Conservation (phyloP, 1,139 yeast species). For the Meyerozyma sp. region DNA sequence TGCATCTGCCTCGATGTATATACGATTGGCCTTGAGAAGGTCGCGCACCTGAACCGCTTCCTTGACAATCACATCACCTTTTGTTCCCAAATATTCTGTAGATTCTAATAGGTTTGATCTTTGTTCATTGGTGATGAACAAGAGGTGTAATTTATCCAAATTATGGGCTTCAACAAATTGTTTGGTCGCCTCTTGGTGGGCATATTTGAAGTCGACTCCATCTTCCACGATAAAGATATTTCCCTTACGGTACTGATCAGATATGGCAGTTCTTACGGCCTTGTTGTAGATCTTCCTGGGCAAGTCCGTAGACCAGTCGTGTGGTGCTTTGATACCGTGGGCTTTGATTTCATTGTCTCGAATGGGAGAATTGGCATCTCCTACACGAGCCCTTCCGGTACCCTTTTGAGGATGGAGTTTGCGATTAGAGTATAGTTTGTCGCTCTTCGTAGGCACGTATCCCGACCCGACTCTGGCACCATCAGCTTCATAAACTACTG, state of each 20-base stretch:
- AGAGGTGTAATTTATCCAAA: constrained; percentile 49
- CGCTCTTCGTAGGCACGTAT: constrained; percentile 79
- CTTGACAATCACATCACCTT: constrained; percentile 63
- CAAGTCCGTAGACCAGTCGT: constrained; percentile 80
- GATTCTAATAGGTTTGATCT: constrained; percentile 52
- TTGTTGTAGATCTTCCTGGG: constrained; percentile 68
- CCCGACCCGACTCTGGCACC: constrained; percentile 85
- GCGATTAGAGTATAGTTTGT: constrained; percentile 78
- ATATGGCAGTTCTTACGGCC: constrained; percentile 78
- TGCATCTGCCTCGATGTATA: constrained; percentile 71
- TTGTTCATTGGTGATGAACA: constrained; percentile 58
- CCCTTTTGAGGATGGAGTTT: constrained; percentile 91
- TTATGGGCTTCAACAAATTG: constrained; percentile 57
- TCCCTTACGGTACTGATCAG: constrained; percentile 75
- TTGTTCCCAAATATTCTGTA: constrained; percentile 39
- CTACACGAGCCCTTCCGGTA: constrained; percentile 90
- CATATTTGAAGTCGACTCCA: constrained; percentile 40
- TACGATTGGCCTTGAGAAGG: constrained; percentile 70
- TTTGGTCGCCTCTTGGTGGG: constrained; percentile 46
- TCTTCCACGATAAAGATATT: constrained; percentile 63
- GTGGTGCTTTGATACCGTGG: constrained; percentile 85
- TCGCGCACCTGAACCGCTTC: constrained; percentile 85
- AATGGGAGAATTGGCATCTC: constrained; percentile 93
- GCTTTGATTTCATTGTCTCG: constrained; percentile 90
- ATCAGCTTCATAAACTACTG: constrained; percentile 90